Evolutionary conservation across 306 rosid genomes (phyloP), one percentile per base, ranked within the genome.

Genomic region (Dryas alaskensis): DNA sequence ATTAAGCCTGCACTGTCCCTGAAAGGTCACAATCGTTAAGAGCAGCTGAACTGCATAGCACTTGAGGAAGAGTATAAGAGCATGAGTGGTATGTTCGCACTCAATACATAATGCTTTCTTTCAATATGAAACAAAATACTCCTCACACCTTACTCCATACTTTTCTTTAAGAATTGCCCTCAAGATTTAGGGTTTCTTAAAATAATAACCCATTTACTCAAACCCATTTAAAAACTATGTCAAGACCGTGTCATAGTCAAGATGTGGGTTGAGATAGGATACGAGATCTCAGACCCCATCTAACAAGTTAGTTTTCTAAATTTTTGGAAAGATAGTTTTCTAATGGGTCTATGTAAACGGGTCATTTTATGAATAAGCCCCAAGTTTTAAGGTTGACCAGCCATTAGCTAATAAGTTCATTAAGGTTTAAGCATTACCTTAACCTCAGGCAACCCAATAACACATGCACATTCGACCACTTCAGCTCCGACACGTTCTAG

Each of bases 381-480:
- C 6, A 43, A 8, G 37, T 42, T 42, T 43, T 43, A 64, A n/a
- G 6, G 66, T 42, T 43, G 51, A 43, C 7, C 51, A 9, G 48
- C 66, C 12, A 61, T 31, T 31, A 31, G 37, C 37, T 1, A 31
- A 61, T 43, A 7, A 45, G 73, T 61, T 47, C 64, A 45, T 13
- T 51, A 55, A 3, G 55, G 76, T 60, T 75, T 47, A 67, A 71
- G 52, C 51, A 53, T 71, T 88, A 94, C 98, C 96, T 94, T 90
- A 27, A 75, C 92, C 76, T 92, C 97, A 6, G 93, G 99, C 80
- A 95, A 85, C 57, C 99, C 99, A 37, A 95, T 75, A 25, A 95
- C 99, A 68, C 99, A 95, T 3, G 90, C 99, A 75, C 99, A 95
- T 84, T 95, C 99, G 52, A 92, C 89, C 7, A 95, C 99, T 76